phyloP scores from a whole-genome alignment of 441 rosid species.

The Syzygium malaccense region DNA sequence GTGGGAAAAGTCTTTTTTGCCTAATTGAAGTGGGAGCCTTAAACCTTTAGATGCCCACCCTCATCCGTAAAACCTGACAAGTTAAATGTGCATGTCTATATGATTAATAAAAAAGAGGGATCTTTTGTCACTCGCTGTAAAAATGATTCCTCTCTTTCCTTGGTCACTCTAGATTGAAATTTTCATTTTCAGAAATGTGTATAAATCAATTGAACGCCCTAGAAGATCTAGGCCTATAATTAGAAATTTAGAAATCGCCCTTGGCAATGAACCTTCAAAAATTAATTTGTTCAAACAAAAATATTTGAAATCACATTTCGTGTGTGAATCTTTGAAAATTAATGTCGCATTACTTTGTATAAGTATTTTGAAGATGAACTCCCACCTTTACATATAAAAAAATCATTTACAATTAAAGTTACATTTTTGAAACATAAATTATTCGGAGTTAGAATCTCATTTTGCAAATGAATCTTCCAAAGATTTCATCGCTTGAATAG shows the following conservation, averaged over 20 bases:
- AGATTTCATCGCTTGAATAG: neutral
- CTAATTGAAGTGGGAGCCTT: neutral
- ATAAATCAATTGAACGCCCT: neutral
- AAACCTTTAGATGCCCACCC: neutral
- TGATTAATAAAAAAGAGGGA: neutral
- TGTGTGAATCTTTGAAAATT: neutral
- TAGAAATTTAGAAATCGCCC: neutral
- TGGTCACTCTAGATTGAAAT: neutral
- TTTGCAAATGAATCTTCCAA: neutral
- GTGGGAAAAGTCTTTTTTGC: neutral
- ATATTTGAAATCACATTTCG: neutral
- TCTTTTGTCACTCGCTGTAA: fast-evolving
- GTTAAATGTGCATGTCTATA: neutral
- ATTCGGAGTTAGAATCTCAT: neutral
- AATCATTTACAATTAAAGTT: neutral
- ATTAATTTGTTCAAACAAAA: neutral
- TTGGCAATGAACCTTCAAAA: neutral
- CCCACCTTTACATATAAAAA: neutral
- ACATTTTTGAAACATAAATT: neutral
- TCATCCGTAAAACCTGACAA: neutral
- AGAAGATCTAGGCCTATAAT: neutral
- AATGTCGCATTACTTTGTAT: neutral
- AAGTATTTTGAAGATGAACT: neutral
- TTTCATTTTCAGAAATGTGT: neutral
- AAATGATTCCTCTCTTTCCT: neutral